Conservation (phyloP, 1,139 yeast species). For the Yamadazyma siamensis region DNA sequence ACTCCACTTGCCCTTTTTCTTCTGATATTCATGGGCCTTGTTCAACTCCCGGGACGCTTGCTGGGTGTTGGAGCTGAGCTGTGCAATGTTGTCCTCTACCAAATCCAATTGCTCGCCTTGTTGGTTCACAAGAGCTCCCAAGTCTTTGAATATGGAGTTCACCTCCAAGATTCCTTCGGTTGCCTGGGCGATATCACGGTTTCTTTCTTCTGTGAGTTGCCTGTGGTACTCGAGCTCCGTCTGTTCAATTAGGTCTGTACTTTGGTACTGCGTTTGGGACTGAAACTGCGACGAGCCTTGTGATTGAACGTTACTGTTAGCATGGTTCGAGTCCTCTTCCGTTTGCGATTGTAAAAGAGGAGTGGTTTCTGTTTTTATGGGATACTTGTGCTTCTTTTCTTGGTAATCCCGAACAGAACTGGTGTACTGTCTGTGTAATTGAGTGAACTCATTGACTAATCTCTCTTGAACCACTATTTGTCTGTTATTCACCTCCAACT, state of each 20-base stretch:
- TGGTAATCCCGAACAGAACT: slow-evolving; percentile 24
- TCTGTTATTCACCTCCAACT: slow-evolving; percentile 27
- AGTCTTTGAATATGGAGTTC: slow-evolving; percentile 77
- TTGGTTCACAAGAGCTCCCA: slow-evolving; percentile 72
- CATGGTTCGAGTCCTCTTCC: background rate
- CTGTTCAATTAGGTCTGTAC: slow-evolving; percentile 42
- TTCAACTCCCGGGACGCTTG: slow-evolving; percentile 66
- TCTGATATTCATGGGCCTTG: slow-evolving; percentile 75
- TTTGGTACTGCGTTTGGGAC: slow-evolving; percentile 26
- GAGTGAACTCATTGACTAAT: slow-evolving; percentile 33
- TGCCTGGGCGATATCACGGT: slow-evolving; percentile 67
- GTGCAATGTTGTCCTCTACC: slow-evolving; percentile 73
- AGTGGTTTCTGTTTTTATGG: slow-evolving; percentile 22
- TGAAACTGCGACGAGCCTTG: slow-evolving; percentile 1
- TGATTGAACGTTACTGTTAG: background rate
- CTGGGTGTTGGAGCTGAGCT: slow-evolving; percentile 63
- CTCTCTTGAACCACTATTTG: slow-evolving; percentile 42
- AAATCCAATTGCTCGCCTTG: slow-evolving; percentile 85
- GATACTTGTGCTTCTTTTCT: slow-evolving; percentile 31
- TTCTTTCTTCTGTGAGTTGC: slow-evolving; percentile 67
- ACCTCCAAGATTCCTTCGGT: slow-evolving; percentile 80
- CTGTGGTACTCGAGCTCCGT: slow-evolving; percentile 76
- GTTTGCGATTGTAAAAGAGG: slow-evolving; percentile 22
- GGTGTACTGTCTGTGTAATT: slow-evolving; percentile 36
- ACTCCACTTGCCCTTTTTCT: slow-evolving; percentile 67